Evolutionary conservation across 139 green algal species (phyloP), one percentile per base, ranked within the genome.

Genomic region (Closterium sp.): DNA sequence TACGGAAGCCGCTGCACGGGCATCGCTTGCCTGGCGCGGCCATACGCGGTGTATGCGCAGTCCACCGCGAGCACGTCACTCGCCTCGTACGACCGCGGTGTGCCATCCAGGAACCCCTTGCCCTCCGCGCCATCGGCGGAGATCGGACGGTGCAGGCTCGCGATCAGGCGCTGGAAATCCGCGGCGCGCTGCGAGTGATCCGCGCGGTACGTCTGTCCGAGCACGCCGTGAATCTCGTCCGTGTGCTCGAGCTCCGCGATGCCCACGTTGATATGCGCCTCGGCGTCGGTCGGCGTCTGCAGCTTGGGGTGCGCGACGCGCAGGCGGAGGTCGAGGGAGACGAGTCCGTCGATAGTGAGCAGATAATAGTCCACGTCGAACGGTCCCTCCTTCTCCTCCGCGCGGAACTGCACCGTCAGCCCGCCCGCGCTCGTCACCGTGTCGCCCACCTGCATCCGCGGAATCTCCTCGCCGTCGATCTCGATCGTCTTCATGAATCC

Each of bases 401-500:
- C 87, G 38, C 70, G 38, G 38, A 90, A 85, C 87, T 90, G 62
- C 2, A 90, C 32, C 27, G n/a, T 92, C n/a, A 92, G 79, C 27
- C 89, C 89, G n/a, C 79, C 89, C 27, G 73, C 89, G 29, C 27
- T 86, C 27, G 42, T 31, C 42, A 91, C 70, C 62, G 73, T 91
- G 28, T 92, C 89, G 27, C 89, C 89, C 42, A 89, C 70, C 88
- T 91, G 85, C 88, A 91, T 90, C 0, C 89, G 32, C 22, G 89
- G 34, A 13, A 93, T 32, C 28, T 92, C 34, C 87, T 93, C 32
- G 29, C 90, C 87, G 62, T 93, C 90, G 9, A 92, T 62, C 32
- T 79, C 88, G 28, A 91, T 91, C 24, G 7, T 79, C 85, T 89
- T 31, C 90, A 93, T 92, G 87, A 42, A 93, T 7, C 86, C 90